Evolutionary conservation across 2,329 filamentous ascomycete genomes (phyloP), one percentile per base, ranked within the genome.

Genomic region (Lanzia echinophila): DNA sequence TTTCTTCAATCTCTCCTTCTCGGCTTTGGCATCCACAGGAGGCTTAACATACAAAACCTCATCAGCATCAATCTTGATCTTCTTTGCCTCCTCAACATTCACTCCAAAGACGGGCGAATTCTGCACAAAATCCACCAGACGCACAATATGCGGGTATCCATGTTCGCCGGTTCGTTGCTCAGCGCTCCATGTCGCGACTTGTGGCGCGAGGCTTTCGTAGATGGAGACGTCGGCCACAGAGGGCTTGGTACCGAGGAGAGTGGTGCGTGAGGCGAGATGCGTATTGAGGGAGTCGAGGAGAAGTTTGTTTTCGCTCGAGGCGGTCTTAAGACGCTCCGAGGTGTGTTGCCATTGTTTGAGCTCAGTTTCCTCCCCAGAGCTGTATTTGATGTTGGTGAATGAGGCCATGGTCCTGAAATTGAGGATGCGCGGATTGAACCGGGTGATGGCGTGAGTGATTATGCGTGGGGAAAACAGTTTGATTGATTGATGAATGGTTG

Each of bases 1-100:
- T 78, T 95, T 95, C 86, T 96, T 96, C 73, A 92, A 82, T 46
- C 87, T 84, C 79, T 96, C 91, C 78, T 96, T 96, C 79, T 96
- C 92, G 54, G 90, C 90, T 79, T 95, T 95, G 65, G 87, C 83
- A 62, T 96, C 90, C 58, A 92, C 83, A 19, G 88, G 88, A 63
- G 92, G 92, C 75, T 94, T 92, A 64, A 91, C 86, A 70, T 90
- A 91, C 59, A 89, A 79, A 56, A 97, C 81, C 63, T 91, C 86
- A 65, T 90, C 84, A 48, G 82, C 75, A 70, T 96, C 84, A 62
- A 97, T 81, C 62, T 75, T 74, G 65, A 96, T 74, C 78, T 94
- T 96, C 67, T 94, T 83, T 50, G 73, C 77, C 13, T 86, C 82
- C 57, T 79, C 75, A 60, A 96, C 74, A 58, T 81, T 79, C 56